Evolutionary conservation across 495 filamentous ascomycete genomes (phyloP).

Genomic region (Filosporella fistucella): DNA sequence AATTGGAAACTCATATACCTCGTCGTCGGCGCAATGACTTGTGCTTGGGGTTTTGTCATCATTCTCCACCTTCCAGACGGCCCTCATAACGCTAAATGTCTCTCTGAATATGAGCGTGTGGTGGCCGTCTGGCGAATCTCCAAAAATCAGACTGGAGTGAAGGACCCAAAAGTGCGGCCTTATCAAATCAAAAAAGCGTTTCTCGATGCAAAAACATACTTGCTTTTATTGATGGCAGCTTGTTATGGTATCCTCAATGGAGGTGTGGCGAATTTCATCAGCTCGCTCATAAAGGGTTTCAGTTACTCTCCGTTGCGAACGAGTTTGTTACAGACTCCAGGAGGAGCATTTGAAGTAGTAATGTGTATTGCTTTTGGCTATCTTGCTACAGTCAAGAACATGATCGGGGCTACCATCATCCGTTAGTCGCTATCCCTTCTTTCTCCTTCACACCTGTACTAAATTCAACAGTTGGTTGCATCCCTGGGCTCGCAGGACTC

Average conservation of each 20-base stretch:
- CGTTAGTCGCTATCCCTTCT: not conserved
- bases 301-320: conserved; percentile 26
- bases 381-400: not conserved
- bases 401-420: not conserved
- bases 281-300: conserved; percentile 51
- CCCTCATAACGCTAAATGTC: conserved; percentile 53
- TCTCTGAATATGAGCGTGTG: conserved; percentile 47
- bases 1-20: conserved; percentile 47
- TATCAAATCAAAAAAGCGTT: conserved; percentile 52
- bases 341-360: conserved; percentile 38
- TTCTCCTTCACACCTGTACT: not conserved
- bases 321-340: conserved; percentile 41
- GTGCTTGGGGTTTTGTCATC: conserved; percentile 48
- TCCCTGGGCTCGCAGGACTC: not conserved
- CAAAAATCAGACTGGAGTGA: conserved; percentile 57
- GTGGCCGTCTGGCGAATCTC: conserved; percentile 55
- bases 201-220: conserved; percentile 49
- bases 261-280: conserved; percentile 67
- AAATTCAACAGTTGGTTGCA: not conserved
- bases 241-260: conserved; percentile 44
- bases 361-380: not conserved
- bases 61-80: conserved; percentile 58
- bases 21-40: conserved; percentile 44
- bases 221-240: conserved; percentile 48
- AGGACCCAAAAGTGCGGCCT: conserved; percentile 53